Evolutionary conservation across 2,329 filamentous ascomycete species (phyloP).

Genomic region (Keithomyces neogunnii): DNA sequence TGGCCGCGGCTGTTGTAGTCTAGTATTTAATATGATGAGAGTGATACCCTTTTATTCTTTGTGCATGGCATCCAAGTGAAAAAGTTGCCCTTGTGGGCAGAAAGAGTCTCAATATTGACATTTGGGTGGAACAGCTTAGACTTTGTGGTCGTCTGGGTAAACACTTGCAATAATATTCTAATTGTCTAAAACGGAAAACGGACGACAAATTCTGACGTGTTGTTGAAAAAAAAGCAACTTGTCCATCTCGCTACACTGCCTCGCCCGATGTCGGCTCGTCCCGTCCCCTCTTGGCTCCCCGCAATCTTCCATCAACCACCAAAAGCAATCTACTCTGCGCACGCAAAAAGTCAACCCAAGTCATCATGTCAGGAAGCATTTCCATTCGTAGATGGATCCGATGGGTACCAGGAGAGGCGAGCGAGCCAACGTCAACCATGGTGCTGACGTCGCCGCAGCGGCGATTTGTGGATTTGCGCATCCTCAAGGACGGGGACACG

Average conservation of each 20-base stretch:
- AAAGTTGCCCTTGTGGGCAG: no score
- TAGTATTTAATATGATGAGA: neutral
- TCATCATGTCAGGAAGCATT: constrained; percentile 35
- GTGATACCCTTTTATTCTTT: constrained; percentile 1
- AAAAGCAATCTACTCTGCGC: neutral
- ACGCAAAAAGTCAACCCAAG: neutral
- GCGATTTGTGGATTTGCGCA: constrained; percentile 54
- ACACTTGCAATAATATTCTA: no score
- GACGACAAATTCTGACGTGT: no score
- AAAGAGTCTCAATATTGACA: no score
- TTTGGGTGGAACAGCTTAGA: neutral
- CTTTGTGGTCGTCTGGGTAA: neutral
- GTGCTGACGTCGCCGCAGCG: constrained; percentile 52
- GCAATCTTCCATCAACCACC: no score
- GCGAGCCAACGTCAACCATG: constrained; percentile 54
- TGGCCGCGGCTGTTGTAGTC: constrained; percentile 1
- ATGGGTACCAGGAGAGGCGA: constrained; percentile 42
- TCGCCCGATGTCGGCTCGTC: no score
- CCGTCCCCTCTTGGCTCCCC: no score
- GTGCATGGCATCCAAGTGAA: neutral
- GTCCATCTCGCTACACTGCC: no score
- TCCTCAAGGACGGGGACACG: constrained; percentile 27
- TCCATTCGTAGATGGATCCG: constrained; percentile 51
- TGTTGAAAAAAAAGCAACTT: no score
- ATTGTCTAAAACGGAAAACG: no score